Base-by-base conservation (phyloP, 306 rosid species). In the Ormosia emarginata region DNA sequence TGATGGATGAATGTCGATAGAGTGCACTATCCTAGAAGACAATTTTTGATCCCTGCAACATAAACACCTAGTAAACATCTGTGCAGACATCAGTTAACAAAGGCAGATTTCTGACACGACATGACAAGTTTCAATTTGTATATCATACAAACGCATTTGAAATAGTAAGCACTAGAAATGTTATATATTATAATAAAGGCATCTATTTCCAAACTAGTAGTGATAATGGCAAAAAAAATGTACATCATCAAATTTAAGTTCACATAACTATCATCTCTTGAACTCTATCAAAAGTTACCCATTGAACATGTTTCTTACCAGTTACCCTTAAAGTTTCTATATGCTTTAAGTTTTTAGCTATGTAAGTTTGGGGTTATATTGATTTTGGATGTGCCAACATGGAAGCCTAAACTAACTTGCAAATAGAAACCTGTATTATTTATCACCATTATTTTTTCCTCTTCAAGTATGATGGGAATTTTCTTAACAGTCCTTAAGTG, bases 1-100 rank as follows among this genome's bases (percentile, higher is more conserved):
- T 2, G 98, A 93, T 33, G 98, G 93, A 87, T 95, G 94, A 69
- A 95, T 93, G 82, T 93, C 99, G 30, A 95, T 87, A 63, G 97
- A 91, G 80, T 95, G 98, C 78, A 95, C 93, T 4, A 95, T 91
- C 59, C 99, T 97, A 15, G 95, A 83, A 71, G 85, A 80, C 83
- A 78, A 55, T 62, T 86, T 79, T 65, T 86, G 81, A 86, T 73
- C 90, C 98, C 99, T 95, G 91, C n/a, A 90, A 71, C 67, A 85
- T 76, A 83, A 56, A 73, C 74, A 81, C 49, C 46, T 49, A 44
- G 36, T 53, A 75, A 83, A 64, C 62, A 71, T 33, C 52, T n/a
- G n/a, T n/a, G n/a, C n/a, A n/a, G n/a, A 24, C 5, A 34, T 53
- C 49, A 67, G 30, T 32, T 32, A 24, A 74, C 62, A 71, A 63